Percentiles rank a stretch among this genome's conserved stretches.
phyloP scores from a whole-genome alignment of 2,329 filamentous ascomycete species.

The Colletotrichum echinochloae region DNA sequence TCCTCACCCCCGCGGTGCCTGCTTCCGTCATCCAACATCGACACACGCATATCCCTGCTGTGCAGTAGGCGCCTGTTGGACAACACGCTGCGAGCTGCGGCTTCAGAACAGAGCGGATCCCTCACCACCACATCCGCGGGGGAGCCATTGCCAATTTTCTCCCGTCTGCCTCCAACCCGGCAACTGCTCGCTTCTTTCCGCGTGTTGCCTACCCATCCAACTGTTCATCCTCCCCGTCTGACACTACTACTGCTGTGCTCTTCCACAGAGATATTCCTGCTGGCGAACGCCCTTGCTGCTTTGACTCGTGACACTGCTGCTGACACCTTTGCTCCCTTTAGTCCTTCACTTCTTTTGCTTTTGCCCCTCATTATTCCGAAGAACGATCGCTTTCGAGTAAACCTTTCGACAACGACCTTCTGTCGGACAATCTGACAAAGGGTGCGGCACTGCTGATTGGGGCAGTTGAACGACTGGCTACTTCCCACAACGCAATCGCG shows the following conservation, averaged over 20 bases:
- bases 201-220: background rate
- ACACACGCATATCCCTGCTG: conserved; percentile 19
- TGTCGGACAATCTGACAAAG: background rate
- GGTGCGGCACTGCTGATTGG: background rate
- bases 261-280: conserved; percentile 22
- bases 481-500: background rate
- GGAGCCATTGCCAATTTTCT: background rate
- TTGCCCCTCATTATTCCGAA: conserved; percentile 1
- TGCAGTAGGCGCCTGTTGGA: conserved; percentile 34
- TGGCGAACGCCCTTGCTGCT: background rate
- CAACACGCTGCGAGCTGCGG: background rate
- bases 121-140: background rate
- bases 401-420: background rate
- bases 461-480: background rate
- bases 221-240: conserved; percentile 23
- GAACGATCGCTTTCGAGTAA: conserved; percentile 14
- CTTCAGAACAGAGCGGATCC: background rate
- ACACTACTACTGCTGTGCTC: conserved; percentile 11
- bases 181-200: background rate
- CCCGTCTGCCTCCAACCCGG: conserved; percentile 5
- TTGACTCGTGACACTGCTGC: conserved; percentile 25
- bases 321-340: conserved; percentile 21
- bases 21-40: conserved; percentile 32
- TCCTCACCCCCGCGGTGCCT: conserved; percentile 22
- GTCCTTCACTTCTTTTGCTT: conserved; percentile 20